Evolutionary conservation across 2,329 filamentous ascomycete genomes (phyloP).

Genomic region (Plectosphaerella sp.): DNA sequence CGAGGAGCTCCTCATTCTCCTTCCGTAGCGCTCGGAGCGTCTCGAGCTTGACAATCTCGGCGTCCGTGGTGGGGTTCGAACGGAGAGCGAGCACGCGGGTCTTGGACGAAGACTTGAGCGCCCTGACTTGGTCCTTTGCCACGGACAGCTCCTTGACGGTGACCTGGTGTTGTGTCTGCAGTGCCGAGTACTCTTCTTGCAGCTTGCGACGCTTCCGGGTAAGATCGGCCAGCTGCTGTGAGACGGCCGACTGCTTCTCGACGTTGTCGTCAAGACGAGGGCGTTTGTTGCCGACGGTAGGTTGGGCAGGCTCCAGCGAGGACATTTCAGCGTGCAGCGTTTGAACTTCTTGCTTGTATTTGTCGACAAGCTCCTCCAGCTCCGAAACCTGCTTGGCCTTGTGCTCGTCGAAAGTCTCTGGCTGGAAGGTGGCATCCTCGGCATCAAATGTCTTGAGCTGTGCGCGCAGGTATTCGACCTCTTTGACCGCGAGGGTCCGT

Average conservation of each 20-base stretch:
- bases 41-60: slow-evolving; percentile 76
- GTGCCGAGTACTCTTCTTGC: slow-evolving; percentile 68
- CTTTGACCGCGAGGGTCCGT: slow-evolving; percentile 78
- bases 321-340: slow-evolving; percentile 70
- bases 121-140: slow-evolving; percentile 65
- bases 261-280: slow-evolving; percentile 57
- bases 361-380: slow-evolving; percentile 79
- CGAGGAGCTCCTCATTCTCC: slow-evolving; percentile 80
- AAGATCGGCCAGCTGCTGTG: slow-evolving; percentile 75
- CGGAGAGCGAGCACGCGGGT: slow-evolving; percentile 82
- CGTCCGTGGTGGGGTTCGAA: slow-evolving; percentile 86
- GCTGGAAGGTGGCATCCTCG: slow-evolving; percentile 83
- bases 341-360: slow-evolving; percentile 79
- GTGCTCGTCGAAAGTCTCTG: slow-evolving; percentile 71
- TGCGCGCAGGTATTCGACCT: slow-evolving; percentile 88
- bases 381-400: slow-evolving; percentile 72
- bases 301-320: slow-evolving; percentile 48
- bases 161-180: slow-evolving; percentile 66
- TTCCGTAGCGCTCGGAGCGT: slow-evolving; percentile 73
- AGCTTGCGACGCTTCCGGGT: slow-evolving; percentile 83
- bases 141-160: slow-evolving; percentile 74
- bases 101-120: slow-evolving; percentile 61
- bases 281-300: slow-evolving; percentile 57
- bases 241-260: slow-evolving; percentile 39
- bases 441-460: slow-evolving; percentile 85